A percentile compares a stretch with the other conserved stretches of the same genome.
These are phyloP conservation scores for Scheffersomyces lignicola DNA, from an alignment of 1,139 yeast species.

Conservation along the genomic window DNA sequence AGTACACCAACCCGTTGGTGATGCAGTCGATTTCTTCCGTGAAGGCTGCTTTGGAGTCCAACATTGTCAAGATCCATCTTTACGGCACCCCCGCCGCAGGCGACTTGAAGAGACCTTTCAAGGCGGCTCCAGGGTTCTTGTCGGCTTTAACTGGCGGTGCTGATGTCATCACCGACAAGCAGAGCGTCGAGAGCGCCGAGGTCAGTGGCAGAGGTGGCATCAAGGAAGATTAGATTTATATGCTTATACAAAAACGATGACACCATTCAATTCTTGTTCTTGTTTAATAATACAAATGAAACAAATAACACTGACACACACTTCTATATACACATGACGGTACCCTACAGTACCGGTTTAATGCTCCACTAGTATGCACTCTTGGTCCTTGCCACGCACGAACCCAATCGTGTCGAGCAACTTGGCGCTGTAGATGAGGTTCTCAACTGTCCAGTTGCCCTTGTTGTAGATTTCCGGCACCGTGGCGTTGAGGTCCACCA, in stretches of 20 bases:
- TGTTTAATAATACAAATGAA: not conserved
- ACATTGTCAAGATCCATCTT: conserved; percentile 88
- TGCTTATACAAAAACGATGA: not conserved
- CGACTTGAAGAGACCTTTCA: conserved; percentile 96
- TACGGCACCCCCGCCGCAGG: conserved; percentile 85
- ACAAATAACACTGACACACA: not conserved
- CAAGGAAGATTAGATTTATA: conserved; percentile 75
- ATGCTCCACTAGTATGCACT: conserved; percentile 50
- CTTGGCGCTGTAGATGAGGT: conserved; percentile 58
- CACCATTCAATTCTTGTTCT: not conserved
- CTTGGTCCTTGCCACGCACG: conserved; percentile 59
- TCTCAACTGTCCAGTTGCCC: conserved; percentile 66
- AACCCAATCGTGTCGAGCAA: conserved; percentile 60
- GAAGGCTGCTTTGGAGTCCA: conserved; percentile 87
- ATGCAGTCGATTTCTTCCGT: conserved; percentile 92
- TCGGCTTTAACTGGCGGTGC: conserved; percentile 60
- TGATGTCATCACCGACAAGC: conserved; percentile 77
- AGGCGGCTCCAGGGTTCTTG: conserved; percentile 79
- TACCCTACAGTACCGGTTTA: no score
- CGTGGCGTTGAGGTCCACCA: conserved; percentile 50
- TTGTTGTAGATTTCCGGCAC: conserved; percentile 62
- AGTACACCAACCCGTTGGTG: conserved; percentile 94
- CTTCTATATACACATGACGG: not conserved
- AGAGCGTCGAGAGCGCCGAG: conserved; percentile 83
- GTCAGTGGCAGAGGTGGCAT: conserved; percentile 85